Evolutionary conservation across 176 grass and related monocot genomes (phyloP).

Genomic region (Musa schizocarpa): DNA sequence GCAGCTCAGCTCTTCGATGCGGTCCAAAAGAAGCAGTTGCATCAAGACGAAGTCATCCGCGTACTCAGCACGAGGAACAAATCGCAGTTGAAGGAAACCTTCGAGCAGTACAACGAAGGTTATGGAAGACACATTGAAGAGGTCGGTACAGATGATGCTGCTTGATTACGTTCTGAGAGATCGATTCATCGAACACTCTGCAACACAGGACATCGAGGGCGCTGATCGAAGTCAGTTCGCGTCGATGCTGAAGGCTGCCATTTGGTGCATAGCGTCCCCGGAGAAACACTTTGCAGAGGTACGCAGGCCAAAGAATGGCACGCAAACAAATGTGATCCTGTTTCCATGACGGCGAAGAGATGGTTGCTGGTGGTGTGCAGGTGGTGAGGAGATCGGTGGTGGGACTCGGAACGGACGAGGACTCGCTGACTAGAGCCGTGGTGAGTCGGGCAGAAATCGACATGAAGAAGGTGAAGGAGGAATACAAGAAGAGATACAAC

Average conservation of each 20-base stretch:
- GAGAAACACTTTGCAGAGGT: slow-evolving; percentile 89
- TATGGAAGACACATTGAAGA: slow-evolving; percentile 61
- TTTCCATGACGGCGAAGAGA: not conserved
- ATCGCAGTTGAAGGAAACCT: slow-evolving; percentile 52
- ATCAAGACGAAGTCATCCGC: slow-evolving; percentile 45
- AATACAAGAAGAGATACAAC: slow-evolving; percentile 13
- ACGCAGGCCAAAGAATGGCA: not conserved
- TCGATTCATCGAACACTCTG: slow-evolving; percentile 6
- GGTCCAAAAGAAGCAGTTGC: slow-evolving; percentile 26
- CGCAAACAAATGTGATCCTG: not conserved
- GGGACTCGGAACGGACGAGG: slow-evolving; percentile 17
- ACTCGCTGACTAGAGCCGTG: slow-evolving; percentile 17
- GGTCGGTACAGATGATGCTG: slow-evolving; percentile 9
- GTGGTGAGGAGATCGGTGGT: slow-evolving; percentile 35
- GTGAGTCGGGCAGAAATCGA: slow-evolving; percentile 18
- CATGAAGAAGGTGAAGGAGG: slow-evolving; percentile 12
- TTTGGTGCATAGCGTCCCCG: slow-evolving; percentile 64
- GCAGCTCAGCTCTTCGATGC: slow-evolving; percentile 40
- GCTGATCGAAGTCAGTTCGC: slow-evolving; percentile 36
- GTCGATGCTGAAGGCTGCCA: slow-evolving; percentile 44
- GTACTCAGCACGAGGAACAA: slow-evolving; percentile 73
- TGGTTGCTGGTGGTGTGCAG: slow-evolving; percentile 19
- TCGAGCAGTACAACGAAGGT: slow-evolving; percentile 43
- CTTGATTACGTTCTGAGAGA: not conserved
- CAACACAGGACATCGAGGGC: slow-evolving; percentile 44